These are phyloP conservation scores for Carpinus viminea DNA, from an alignment of 306 rosid genomes.

Conservation along the genomic window DNA sequence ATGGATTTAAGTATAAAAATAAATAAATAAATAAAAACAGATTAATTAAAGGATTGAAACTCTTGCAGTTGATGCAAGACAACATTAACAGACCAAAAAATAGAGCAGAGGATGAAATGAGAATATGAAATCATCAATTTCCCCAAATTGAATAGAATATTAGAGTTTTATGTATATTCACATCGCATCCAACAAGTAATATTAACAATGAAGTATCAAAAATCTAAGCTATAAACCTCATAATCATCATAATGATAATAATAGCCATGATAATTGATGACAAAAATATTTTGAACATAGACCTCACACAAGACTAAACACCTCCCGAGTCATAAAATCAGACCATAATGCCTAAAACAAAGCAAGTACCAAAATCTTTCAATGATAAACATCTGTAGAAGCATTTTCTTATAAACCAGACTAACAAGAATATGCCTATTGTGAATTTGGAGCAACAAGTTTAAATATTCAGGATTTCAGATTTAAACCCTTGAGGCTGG, in stretches of 20 bases:
- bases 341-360: background rate
- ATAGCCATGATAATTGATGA: no score
- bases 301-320: background rate
- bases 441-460: background rate
- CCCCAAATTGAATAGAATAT: background rate
- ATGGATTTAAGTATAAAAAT: no score
- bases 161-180: background rate
- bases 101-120: background rate
- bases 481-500: background rate
- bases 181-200: background rate
- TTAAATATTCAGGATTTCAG: background rate
- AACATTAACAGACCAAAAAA: background rate
- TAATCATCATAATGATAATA: no score
- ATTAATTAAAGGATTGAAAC: no score
- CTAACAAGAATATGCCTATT: background rate
- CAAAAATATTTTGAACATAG: no score
- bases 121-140: background rate
- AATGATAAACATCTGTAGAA: background rate
- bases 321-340: background rate
- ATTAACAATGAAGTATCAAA: background rate
- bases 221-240: background rate
- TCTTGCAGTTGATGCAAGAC: background rate
- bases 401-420: background rate
- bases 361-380: background rate
- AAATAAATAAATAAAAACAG: no score